Evolutionary conservation across 1,284 basidiomycete species (phyloP).

Genomic region (Ceratobasidium sp.): DNA sequence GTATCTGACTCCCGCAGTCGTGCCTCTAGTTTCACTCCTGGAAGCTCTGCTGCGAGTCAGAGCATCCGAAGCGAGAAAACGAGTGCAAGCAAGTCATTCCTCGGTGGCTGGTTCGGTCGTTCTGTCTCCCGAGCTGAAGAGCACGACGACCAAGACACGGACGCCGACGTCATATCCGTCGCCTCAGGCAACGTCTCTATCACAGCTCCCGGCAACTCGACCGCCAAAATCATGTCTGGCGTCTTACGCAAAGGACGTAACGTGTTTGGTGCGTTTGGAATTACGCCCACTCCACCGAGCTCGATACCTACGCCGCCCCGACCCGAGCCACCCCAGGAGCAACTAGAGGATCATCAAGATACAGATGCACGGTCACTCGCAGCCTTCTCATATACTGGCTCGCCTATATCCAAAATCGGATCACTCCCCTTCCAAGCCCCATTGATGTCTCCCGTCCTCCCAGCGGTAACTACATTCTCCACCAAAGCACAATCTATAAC

Average conservation of each 20-base stretch:
- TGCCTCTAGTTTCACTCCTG: conserved; percentile 45
- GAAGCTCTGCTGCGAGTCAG: conserved; percentile 32
- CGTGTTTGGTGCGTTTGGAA: conserved; percentile 38
- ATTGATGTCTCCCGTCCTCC: conserved; percentile 53
- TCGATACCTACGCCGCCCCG: conserved; percentile 7
- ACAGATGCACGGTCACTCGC: conserved; percentile 1
- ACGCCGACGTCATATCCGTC: conserved; percentile 34
- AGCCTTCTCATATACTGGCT: conserved; percentile 15
- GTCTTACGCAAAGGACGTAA: conserved; percentile 40
- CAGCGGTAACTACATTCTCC: conserved; percentile 51
- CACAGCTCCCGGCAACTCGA: conserved; percentile 18
- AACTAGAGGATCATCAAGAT: conserved; percentile 4
- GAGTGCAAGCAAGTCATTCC: conserved; percentile 48
- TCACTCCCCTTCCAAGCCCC: conserved; percentile 39
- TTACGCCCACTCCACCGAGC: conserved; percentile 33
- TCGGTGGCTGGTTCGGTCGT: conserved; percentile 41
- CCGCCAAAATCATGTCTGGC: conserved; percentile 37
- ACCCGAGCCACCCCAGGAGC: conserved; percentile 5
- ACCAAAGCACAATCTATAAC: conserved; percentile 50
- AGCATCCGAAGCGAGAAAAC: conserved; percentile 35
- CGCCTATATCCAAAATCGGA: conserved; percentile 30
- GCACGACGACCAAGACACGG: conserved; percentile 22
- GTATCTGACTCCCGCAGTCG: conserved; percentile 40
- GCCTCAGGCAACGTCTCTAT: conserved; percentile 16
- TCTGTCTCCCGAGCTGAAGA: conserved; percentile 18